A percentile compares a stretch with the other conserved stretches of the same genome.
These are phyloP conservation scores for Thelephora ganbajun DNA, from an alignment of 768 basidiomycete species.

Conservation along the genomic window DNA sequence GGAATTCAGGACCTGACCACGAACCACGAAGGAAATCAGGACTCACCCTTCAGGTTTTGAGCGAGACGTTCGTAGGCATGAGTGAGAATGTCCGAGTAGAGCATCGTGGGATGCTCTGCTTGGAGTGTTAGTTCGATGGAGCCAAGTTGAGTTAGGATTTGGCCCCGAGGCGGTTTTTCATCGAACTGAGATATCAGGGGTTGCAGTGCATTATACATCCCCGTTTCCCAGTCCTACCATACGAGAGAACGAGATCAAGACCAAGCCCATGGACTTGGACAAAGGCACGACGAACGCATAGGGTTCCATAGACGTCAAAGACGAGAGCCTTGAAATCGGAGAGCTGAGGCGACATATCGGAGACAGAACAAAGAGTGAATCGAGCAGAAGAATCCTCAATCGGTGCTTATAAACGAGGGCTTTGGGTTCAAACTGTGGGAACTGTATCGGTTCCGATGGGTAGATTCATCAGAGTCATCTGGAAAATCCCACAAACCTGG, in stretches of 20 bases:
- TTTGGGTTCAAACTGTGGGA: not conserved
- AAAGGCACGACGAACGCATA: constrained; percentile 27
- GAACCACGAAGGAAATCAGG: not conserved
- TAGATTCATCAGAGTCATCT: too few relatives aligned
- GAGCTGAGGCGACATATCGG: constrained; percentile 3
- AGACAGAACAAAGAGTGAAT: too few relatives aligned
- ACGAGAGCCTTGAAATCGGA: constrained; percentile 33
- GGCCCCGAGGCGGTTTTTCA: constrained; percentile 34
- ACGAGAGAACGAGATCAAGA: not conserved
- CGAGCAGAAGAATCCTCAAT: constrained; percentile 2
- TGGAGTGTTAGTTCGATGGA: constrained; percentile 45
- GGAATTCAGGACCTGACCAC: not conserved
- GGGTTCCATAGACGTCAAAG: constrained; percentile 70
- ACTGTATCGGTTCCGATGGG: not conserved
- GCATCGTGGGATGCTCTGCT: constrained; percentile 37
- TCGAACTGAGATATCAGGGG: constrained; percentile 27
- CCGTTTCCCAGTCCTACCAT: constrained; percentile 63
- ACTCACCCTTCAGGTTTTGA: not conserved
- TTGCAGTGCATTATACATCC: constrained; percentile 39
- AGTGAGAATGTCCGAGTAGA: constrained; percentile 49
- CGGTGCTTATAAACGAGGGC: too few relatives aligned
- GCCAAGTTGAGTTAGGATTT: constrained; percentile 36
- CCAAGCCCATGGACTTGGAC: not conserved
- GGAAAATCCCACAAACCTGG: not conserved
- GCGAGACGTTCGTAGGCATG: constrained; percentile 18